Percentiles rank a stretch among this genome's conserved stretches.
These are phyloP conservation scores for Leccinum pellstonianum DNA, from an alignment of 768 basidiomycete genomes.

Conservation along the genomic window DNA sequence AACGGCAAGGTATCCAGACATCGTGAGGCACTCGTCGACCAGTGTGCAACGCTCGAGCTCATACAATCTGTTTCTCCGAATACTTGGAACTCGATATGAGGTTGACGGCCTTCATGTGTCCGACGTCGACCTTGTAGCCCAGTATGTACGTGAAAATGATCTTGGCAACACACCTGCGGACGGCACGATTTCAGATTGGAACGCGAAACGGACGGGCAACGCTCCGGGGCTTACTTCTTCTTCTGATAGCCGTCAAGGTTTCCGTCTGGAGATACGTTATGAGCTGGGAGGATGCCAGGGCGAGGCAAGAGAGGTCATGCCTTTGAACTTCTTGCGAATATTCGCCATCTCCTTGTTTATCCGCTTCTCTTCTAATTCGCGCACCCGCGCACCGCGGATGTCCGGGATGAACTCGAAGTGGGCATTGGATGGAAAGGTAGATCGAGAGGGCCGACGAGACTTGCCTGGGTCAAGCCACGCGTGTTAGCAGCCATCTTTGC, in stretches of 20 bases:
- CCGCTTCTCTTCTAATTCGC: constrained; percentile 96
- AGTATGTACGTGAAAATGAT: constrained; percentile 99
- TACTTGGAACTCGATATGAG: constrained; percentile 94
- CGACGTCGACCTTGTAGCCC: constrained; percentile 98
- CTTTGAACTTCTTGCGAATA: constrained; percentile 98
- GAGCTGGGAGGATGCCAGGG: constrained; percentile 4
- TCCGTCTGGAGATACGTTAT: constrained; percentile 52
- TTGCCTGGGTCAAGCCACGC: constrained; percentile 90
- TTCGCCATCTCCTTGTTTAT: constrained; percentile 99
- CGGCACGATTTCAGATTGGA: constrained; percentile 16
- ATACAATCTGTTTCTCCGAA: constrained; percentile 97
- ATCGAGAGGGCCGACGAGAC: constrained; percentile 20
- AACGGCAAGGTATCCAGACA: constrained; percentile 85
- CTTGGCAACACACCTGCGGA: constrained; percentile 88
- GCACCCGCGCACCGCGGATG: constrained; percentile 92
- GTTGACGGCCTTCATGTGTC: constrained; percentile 99
- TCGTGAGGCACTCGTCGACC: constrained; percentile 2
- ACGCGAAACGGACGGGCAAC: constrained; percentile 10
- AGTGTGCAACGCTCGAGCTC: constrained; percentile 28
- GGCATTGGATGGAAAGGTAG: constrained; percentile 7
- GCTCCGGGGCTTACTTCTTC: constrained; percentile 67
- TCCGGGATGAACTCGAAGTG: constrained; percentile 90
- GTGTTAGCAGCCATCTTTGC: constrained; percentile 79
- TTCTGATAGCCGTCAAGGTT: constrained; percentile 89
- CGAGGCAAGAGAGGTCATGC: constrained; percentile 37